Conservation (phyloP, 805 yeast species). For the Candida rishiriensis region DNA sequence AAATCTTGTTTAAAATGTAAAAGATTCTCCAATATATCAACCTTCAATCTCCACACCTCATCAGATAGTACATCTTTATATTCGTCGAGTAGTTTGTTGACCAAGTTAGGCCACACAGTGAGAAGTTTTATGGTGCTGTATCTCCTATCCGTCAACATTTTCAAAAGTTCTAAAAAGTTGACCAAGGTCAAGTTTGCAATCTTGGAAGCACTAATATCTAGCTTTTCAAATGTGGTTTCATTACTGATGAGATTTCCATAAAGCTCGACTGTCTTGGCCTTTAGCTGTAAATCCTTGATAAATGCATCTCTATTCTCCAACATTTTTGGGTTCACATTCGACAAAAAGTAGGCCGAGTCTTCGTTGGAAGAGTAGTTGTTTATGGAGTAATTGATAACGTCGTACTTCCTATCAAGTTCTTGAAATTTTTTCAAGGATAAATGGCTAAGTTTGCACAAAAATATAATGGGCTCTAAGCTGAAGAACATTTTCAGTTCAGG, state of each 20-base stretch:
- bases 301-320: conserved; percentile 14
- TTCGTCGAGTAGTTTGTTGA: conserved; percentile 26
- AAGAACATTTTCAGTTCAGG: conserved; percentile 22
- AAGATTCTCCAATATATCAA: conserved; percentile 15
- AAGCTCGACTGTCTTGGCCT: conserved; percentile 20
- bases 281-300: conserved; percentile 17
- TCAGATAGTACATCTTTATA: conserved; percentile 13
- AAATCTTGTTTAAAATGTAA: conserved; percentile 7
- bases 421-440: conserved; percentile 16
- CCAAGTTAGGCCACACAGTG: conserved; percentile 24
- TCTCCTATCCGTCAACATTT: conserved; percentile 14
- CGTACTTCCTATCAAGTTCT: conserved; percentile 17
- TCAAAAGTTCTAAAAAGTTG: conserved; percentile 22
- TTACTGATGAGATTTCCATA: conserved; percentile 22
- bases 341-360: conserved; percentile 20
- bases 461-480: conserved; percentile 17
- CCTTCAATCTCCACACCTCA: conserved; percentile 19
- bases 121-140: conserved; percentile 24
- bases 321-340: conserved; percentile 23
- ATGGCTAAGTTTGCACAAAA: conserved; percentile 17
- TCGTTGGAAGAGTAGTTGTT: conserved; percentile 8
- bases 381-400: conserved; percentile 18
- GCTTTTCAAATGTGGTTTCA: conserved; percentile 15
- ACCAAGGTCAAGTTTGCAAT: conserved; percentile 20
- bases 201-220: conserved; percentile 13